phyloP scores from a whole-genome alignment of 257 asterid species.

The Solanum neorickii region DNA sequence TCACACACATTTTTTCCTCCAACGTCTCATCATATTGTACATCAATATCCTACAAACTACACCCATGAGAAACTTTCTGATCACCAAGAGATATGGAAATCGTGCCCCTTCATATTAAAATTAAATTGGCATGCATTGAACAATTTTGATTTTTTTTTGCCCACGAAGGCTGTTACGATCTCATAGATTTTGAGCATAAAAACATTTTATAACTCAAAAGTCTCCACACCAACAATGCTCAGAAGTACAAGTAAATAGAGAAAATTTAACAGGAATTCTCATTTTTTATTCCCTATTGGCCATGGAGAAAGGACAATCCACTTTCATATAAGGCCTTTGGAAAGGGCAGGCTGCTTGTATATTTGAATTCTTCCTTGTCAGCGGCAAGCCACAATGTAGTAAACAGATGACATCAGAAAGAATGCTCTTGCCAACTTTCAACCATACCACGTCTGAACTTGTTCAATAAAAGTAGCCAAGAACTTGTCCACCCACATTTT shows the following conservation, averaged over 20 bases:
- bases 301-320: neutral
- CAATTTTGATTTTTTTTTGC: neutral
- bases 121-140: neutral
- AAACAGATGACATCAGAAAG: neutral
- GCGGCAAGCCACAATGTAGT: neutral
- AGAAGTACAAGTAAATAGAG: neutral
- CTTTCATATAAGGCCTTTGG: neutral
- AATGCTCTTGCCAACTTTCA: neutral
- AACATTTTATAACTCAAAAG: neutral
- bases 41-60: neutral
- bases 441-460: neutral
- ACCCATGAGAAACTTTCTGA: neutral
- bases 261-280: neutral
- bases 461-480: slow-evolving; percentile 77
- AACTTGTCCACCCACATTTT: slow-evolving; percentile 91
- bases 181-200: neutral
- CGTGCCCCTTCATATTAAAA: neutral
- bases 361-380: neutral
- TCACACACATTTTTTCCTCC: neutral
- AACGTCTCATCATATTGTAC: neutral
- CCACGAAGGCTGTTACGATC: neutral
- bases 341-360: neutral
- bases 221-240: neutral
- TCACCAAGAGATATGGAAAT: neutral
- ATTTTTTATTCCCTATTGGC: neutral